These are phyloP conservation scores for Sordariomycetes sp. DNA, from an alignment of 2,329 filamentous ascomycete species.

Conservation along the genomic window DNA sequence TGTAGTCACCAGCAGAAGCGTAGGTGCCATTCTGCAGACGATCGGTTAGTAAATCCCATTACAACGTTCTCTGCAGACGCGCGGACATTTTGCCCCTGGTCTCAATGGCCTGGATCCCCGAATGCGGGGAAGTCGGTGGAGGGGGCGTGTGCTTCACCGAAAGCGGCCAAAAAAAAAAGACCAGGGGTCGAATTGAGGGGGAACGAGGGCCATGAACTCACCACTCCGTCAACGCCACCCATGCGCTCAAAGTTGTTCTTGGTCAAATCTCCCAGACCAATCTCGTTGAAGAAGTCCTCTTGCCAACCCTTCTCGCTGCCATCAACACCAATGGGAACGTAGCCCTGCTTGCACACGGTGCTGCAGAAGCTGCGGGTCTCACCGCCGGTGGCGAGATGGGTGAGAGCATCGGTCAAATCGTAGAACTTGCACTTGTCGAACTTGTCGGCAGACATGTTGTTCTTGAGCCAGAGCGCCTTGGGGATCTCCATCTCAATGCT, in stretches of 20 bases:
- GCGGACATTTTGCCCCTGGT: neutral
- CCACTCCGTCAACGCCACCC: constrained; percentile 90
- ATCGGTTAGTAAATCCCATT: neutral
- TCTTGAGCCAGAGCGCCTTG: constrained; percentile 97
- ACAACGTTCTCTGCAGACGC: neutral
- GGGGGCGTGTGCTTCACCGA: neutral
- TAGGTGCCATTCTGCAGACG: constrained; percentile 73
- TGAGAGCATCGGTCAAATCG: constrained; percentile 85
- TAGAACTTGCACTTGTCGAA: constrained; percentile 96
- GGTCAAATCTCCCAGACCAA: constrained; percentile 77
- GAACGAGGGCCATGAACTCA: constrained; percentile 43
- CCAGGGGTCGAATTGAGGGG: neutral
- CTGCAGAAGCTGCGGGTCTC: constrained; percentile 93
- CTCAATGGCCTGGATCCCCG: neutral
- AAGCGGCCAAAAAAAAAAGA: neutral
- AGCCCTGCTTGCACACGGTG: constrained; percentile 95
- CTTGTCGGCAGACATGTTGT: constrained; percentile 87
- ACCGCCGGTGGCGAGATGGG: constrained; percentile 85
- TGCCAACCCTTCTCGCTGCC: constrained; percentile 98
- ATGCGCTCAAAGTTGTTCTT: constrained; percentile 87
- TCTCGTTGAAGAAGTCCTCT: constrained; percentile 79
- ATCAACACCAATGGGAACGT: constrained; percentile 91
- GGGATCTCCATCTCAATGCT: constrained; percentile 99
- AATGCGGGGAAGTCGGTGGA: constrained; percentile 2
- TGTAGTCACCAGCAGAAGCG: constrained; percentile 82